Conservation (phyloP, 805 yeast species). For the Nakazawaea anatomiae region DNA sequence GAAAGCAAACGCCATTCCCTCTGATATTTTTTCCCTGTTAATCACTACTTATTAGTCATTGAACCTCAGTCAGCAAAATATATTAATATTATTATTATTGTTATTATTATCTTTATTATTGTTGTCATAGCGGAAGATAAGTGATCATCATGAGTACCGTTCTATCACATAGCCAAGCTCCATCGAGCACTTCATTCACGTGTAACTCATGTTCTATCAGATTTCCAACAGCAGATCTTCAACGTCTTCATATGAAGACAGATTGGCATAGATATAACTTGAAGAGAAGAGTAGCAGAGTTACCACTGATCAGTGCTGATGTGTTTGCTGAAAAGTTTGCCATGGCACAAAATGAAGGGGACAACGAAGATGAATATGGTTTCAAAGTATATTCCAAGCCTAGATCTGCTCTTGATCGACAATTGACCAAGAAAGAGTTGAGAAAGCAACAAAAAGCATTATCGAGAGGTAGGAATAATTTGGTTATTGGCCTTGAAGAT, state of each 20-base stretch:
- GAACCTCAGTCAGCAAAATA: too few relatives aligned
- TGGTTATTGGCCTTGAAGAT: constrained; percentile 4
- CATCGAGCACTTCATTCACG: constrained; percentile 36
- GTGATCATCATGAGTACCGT: not conserved
- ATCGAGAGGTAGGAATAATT: constrained; percentile 22
- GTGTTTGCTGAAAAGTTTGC: constrained; percentile 31
- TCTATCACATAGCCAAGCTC: constrained; percentile 24
- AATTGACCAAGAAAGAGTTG: constrained; percentile 34
- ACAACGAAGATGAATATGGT: constrained; percentile 49
- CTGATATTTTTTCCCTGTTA: too few relatives aligned
- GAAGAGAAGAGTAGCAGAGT: constrained; percentile 83
- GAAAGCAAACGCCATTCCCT: too few relatives aligned
- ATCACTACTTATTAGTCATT: too few relatives aligned
- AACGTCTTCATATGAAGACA: constrained; percentile 90
- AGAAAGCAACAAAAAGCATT: constrained; percentile 19
- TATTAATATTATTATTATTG: too few relatives aligned
- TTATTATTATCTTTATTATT: too few relatives aligned
- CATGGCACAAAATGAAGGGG: constrained; percentile 6
- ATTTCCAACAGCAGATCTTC: constrained; percentile 77
- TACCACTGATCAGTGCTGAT: constrained; percentile 68
- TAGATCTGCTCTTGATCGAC: constrained; percentile 22
- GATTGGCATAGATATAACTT: constrained; percentile 98
- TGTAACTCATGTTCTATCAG: constrained; percentile 87
- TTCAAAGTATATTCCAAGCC: constrained; percentile 31
- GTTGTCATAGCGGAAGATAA: too few relatives aligned